Base-by-base conservation (phyloP, 2,329 filamentous ascomycete genomes). In the Colletotrichum filicis region DNA sequence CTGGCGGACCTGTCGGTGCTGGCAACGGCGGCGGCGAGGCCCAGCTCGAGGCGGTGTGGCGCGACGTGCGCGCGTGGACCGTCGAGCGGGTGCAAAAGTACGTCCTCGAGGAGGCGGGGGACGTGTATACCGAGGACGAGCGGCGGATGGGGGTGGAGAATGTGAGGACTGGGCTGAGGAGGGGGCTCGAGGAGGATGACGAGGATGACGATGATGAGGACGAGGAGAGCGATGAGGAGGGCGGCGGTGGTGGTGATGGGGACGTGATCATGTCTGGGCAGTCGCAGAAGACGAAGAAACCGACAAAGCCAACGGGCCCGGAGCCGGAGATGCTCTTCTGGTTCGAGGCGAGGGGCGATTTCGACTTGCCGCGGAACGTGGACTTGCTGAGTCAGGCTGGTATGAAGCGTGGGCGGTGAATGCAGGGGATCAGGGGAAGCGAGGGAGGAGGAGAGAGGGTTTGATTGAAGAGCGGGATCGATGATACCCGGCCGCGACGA, bases 61-160 rank as follows among this genome's bases (percentile, higher is more conserved):
- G 80, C 35, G 83, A 85, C 71, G 81, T 85, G 76, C 79, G 83
- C 19, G 76, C 79, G 65, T 86, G 84, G 83, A 83, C 82, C 53
- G 80, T 82, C 9, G 79, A 79, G 2, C 82, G 87, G 9, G 82
- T 88, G 35, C 79, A 79, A 12, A 79, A 79, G 28, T 85, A 87
- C 68, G 85, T 84, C 49, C 78, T 81, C 42, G 85, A 85, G 26
- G 84, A 85, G 75, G 85, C 85, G 0, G 79, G 79, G n/a, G 92
- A 93, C 68, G 87, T 92, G 69, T 97, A 91, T 80, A 96, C 93
- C 2, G 85, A 90, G 4, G 92, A 92, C 77, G 94, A 97, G 84
- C 87, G 89, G 64, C 90, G 89, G 71, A 76, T 80, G 71, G 94
- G 94, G 7, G 81, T 92, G 12, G 89, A 93, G 78, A 92, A 90